Base-by-base conservation (phyloP, 768 basidiomycete species). In the Rossbeevera mucosa region DNA sequence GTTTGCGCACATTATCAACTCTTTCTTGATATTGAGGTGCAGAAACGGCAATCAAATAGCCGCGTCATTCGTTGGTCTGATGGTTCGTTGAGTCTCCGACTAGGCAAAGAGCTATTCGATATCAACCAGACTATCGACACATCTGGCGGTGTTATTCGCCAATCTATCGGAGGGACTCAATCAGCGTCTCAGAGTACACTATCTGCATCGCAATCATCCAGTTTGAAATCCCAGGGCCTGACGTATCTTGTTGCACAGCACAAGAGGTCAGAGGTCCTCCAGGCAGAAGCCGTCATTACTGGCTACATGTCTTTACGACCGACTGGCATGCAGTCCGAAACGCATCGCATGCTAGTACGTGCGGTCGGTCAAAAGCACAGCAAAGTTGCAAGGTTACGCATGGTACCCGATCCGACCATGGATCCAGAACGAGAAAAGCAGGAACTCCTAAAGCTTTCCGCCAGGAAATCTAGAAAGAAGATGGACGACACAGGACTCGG, bases 41-140 rank as follows among this genome's bases (percentile, higher is more conserved):
- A 96, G 94, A 75, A 72, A 58, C 80, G 85, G 57, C 87, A 94
- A 74, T 91, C 92, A 14, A 99, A 99, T 64, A 83, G 88, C 56
- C 86, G 94, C 26, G 74, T 97, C 33, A 82, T 99, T 52, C 82
- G 88, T 13, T 99, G 96, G 96, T 96, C 94, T 6, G 96, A 99
- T 66, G 95, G 95, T 14, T 80, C 88, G 13, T 72, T 93, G 51
- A 94, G 93, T 60, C 79, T 99, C 26, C 87, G 90, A 57, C 74
- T 99, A 50, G 96, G 96, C 40, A 88, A 90, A 67, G 95, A 98
- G 64, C 75, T 96, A 5, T 98, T 94, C 71, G 94, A 97, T 72
- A 83, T 98, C 47, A 83, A 80, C 47, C 81, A 88, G 67, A 82
- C 80, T 54, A 74, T 90, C 52, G 90, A 94, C 63, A 86, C 80